phyloP scores from a whole-genome alignment of 768 basidiomycete species.

The Boletus bicolor region DNA sequence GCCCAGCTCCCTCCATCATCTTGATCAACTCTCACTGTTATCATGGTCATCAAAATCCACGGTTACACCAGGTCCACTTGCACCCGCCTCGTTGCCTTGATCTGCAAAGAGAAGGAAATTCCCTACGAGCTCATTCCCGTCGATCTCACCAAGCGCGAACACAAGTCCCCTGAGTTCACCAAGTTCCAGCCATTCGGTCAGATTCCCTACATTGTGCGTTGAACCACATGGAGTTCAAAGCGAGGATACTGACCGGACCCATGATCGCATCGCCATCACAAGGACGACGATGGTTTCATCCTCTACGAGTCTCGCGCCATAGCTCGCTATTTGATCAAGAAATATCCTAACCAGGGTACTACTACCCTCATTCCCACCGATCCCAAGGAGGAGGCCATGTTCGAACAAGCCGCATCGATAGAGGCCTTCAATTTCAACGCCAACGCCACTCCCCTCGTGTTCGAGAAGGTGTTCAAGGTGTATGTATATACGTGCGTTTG shows the following conservation, averaged over 20 bases:
- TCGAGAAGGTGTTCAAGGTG: conserved; percentile 54
- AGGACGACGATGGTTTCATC: conserved; percentile 62
- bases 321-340: conserved; percentile 52
- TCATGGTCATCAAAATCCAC: conserved; percentile 38
- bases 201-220: conserved; percentile 42
- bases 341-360: conserved; percentile 51
- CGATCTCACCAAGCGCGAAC: conserved; percentile 41
- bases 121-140: conserved; percentile 50
- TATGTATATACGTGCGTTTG: conserved; percentile 24
- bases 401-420: conserved; percentile 37
- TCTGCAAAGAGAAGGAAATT: conserved; percentile 55
- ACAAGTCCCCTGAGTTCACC: conserved; percentile 44
- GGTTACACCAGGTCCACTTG: conserved; percentile 40
- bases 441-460: conserved; percentile 35
- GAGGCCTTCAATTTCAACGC: conserved; percentile 54
- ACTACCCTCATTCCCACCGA: conserved; percentile 46
- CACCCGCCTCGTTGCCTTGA: conserved; percentile 48
- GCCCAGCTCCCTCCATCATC: not conserved
- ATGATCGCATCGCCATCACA: not conserved
- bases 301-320: conserved; percentile 66
- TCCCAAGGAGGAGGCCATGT: conserved; percentile 30
- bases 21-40: not conserved
- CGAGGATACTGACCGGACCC: not conserved
- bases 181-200: conserved; percentile 58
- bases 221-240: not conserved